Percentiles rank a stretch among this genome's conserved stretches.
Conservation (phyloP, 768 basidiomycete genomes). For the Mrakia hoshinonis region DNA sequence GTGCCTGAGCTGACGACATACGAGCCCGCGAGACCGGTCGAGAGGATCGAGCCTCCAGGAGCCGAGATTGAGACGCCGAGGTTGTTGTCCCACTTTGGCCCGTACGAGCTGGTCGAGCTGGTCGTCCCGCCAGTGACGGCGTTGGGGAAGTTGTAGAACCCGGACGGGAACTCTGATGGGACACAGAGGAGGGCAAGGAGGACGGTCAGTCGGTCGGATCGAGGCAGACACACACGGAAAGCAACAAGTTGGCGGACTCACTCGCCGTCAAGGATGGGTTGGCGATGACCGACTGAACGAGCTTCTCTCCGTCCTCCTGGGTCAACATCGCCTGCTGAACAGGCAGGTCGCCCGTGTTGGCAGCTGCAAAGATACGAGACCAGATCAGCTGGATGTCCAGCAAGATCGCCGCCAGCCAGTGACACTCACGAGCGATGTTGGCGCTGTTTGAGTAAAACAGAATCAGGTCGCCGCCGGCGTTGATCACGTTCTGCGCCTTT, state of each 20-base stretch:
- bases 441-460: background rate
- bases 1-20: slow-evolving; percentile 30
- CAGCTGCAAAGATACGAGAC: background rate
- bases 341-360: background rate
- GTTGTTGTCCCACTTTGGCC: slow-evolving; percentile 21
- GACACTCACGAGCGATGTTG: background rate
- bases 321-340: background rate
- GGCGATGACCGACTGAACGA: slow-evolving; percentile 9
- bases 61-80: slow-evolving; percentile 15
- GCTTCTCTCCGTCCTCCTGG: slow-evolving; percentile 2
- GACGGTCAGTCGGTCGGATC: too few relatives aligned
- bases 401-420: background rate
- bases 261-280: slow-evolving; percentile 5
- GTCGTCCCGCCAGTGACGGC: slow-evolving; percentile 51
- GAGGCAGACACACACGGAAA: background rate
- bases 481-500: slow-evolving; percentile 50
- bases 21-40: slow-evolving; percentile 43
- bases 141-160: slow-evolving; percentile 43
- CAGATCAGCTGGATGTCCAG: background rate
- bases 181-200: background rate
- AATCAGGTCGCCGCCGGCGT: slow-evolving; percentile 23
- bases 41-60: slow-evolving; percentile 42
- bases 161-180: slow-evolving; percentile 12
- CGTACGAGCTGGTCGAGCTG: slow-evolving; percentile 43
- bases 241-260: background rate